Evolutionary conservation across 345 rosid genomes (phyloP).

Genomic region (Gossypium bickii): DNA sequence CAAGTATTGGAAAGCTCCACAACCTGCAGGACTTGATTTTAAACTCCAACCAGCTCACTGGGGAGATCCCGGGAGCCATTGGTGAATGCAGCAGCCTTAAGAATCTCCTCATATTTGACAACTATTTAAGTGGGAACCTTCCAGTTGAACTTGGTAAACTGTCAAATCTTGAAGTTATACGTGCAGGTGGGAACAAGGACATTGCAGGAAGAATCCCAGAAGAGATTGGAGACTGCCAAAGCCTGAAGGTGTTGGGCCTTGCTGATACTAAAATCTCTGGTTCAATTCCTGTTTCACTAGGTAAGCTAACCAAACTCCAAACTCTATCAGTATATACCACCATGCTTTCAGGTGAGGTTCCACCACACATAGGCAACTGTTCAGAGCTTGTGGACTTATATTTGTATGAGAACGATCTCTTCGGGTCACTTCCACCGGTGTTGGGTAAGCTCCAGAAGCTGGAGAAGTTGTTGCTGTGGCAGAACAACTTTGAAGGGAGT

Average conservation of each 20-base stretch:
- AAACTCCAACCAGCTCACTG: constrained; percentile 67
- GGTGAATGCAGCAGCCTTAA: constrained; percentile 54
- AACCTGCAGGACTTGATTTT: constrained; percentile 60
- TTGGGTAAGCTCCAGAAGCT: constrained; percentile 53
- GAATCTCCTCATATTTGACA: constrained; percentile 59
- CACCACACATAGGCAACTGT: constrained; percentile 69
- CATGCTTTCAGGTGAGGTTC: constrained; percentile 70
- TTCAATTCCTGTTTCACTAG: constrained; percentile 59
- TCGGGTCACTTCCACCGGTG: constrained; percentile 57
- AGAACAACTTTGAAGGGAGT: constrained; percentile 58
- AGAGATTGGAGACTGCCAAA: constrained; percentile 64
- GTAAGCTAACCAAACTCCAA: constrained; percentile 61
- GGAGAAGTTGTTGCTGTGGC: constrained; percentile 67
- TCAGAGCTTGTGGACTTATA: constrained; percentile 54
- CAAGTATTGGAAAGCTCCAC: constrained; percentile 61
- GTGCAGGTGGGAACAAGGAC: constrained; percentile 80
- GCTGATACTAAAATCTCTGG: constrained; percentile 78
- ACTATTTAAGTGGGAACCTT: constrained; percentile 53
- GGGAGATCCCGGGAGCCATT: constrained; percentile 61
- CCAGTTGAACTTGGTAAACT: constrained; percentile 61
- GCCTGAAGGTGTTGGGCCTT: constrained; percentile 56
- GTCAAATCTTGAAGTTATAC: constrained; percentile 40
- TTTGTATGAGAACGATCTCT: constrained; percentile 71
- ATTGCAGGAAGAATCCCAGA: constrained; percentile 66
- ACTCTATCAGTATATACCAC: constrained; percentile 57